phyloP scores from a whole-genome alignment of 345 rosid species.

The Euphorbia tirucalli region DNA sequence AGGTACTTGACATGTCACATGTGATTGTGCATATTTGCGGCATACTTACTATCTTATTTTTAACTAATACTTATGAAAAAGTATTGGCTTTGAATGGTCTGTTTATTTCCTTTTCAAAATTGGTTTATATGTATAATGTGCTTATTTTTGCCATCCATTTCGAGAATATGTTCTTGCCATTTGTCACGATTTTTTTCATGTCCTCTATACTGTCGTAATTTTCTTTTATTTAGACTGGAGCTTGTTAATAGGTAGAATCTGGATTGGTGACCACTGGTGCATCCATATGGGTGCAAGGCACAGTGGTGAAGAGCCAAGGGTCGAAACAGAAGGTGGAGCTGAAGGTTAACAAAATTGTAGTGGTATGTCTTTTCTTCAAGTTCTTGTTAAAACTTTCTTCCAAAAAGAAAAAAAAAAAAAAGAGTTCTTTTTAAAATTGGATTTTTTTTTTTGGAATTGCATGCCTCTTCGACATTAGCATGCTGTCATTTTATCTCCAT shows the following conservation, averaged over 20 bases:
- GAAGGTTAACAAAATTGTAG: constrained; percentile 69
- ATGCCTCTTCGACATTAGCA: background rate
- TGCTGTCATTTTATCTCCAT: background rate
- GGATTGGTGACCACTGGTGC: constrained; percentile 81
- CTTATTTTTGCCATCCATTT: background rate
- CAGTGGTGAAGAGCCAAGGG: constrained; percentile 82
- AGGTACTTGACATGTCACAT: background rate
- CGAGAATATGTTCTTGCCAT: background rate
- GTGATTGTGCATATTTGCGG: background rate
- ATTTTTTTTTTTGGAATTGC: background rate
- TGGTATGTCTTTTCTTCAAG: constrained; percentile 42
- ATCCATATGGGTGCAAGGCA: constrained; percentile 79
- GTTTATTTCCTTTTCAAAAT: background rate
- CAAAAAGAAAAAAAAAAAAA: too few species aligned
- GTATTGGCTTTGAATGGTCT: background rate
- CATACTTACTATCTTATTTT: background rate
- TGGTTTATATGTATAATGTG: background rate
- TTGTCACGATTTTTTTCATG: background rate
- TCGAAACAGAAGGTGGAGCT: constrained; percentile 88
- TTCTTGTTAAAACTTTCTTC: constrained; percentile 4
- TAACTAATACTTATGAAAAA: background rate
- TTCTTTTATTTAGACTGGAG: constrained; percentile 21
- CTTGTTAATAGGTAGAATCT: constrained; percentile 63
- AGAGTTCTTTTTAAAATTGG: background rate
- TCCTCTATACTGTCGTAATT: background rate